Base-by-base conservation (phyloP, 495 filamentous ascomycete genomes). In the Lasiosphaeria ovina region DNA sequence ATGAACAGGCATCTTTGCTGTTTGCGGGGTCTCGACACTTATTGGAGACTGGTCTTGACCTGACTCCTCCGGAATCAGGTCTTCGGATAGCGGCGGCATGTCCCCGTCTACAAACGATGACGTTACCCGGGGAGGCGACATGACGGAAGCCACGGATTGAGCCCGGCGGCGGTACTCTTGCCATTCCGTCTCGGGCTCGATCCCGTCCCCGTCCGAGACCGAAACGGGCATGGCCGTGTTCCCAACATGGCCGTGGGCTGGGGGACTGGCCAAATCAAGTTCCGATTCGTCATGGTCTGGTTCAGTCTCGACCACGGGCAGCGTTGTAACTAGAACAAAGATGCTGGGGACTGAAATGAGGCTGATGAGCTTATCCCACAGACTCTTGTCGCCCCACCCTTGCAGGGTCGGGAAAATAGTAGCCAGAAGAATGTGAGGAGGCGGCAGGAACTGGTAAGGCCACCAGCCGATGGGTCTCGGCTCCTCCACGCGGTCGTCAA, bases 351-450 rank as follows among this genome's bases (percentile, higher is more conserved):
- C 88, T 5, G 92, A 90, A 56, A 94, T 77, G 11, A 96, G 60
- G 32, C 91, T 90, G 14, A 97, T 69, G 14, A 89, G 64, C 61
- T 89, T 92, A 61, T 90, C 92, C 84, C 85, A 89, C 17, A 87
- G 73, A 9, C 71, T 81, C 70, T 97, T 98, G 3, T 87, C 82
- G 52, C 73, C 76, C 89, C 92, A 99, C 14, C 77, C 81, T 60
- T 85, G 85, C 45, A 99, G 75, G 0, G 94, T 97, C 9, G 95
- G 95, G 65, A 98, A 99, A 3, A 98, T 76, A 1, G 90, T 94
- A 14, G 80, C 81, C 4, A 83, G 68, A 32, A 98, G 74, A n/a
- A 86, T 72, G 45, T 87, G 78, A 2, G 89, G 90, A 10, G 88
- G 74, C 6, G 91, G 87, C 2, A 93, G 74, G n/a, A 88, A 35